These are phyloP conservation scores for Styphnolobium japonicum DNA, from an alignment of 306 rosid genomes.

Conservation along the genomic window DNA sequence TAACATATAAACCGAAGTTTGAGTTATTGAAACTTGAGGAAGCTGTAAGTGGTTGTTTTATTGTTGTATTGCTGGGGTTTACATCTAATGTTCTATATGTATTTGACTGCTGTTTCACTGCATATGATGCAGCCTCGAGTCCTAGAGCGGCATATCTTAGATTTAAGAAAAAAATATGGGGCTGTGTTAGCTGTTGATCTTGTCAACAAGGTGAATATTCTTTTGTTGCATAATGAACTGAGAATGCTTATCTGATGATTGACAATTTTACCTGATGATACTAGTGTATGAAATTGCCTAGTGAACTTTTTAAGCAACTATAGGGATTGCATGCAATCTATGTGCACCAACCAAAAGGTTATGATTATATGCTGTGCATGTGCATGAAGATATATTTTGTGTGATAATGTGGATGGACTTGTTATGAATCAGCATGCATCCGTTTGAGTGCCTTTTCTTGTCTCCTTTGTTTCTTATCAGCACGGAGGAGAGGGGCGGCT, in stretches of 20 bases:
- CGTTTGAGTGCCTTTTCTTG: constrained; percentile 14
- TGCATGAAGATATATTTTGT: neutral
- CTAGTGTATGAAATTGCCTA: neutral
- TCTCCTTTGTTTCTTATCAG: constrained; percentile 37
- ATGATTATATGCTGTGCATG: neutral
- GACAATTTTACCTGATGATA: neutral
- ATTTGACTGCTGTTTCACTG: constrained; percentile 31
- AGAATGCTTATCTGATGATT: neutral
- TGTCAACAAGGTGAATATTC: constrained; percentile 57
- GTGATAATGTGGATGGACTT: neutral
- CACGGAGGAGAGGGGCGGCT: constrained; percentile 88
- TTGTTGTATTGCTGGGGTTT: constrained; percentile 14
- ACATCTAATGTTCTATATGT: neutral
- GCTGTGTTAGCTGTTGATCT: constrained; percentile 78
- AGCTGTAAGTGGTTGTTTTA: constrained; percentile 54
- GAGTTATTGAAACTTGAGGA: constrained; percentile 67
- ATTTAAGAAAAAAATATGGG: constrained; percentile 84
- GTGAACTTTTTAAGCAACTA: neutral
- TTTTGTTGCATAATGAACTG: neutral
- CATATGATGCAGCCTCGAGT: constrained; percentile 60
- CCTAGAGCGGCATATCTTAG: constrained; percentile 78
- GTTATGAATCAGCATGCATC: neutral
- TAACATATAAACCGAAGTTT: constrained; percentile 84
- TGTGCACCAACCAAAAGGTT: neutral
- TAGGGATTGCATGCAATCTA: neutral